These are phyloP conservation scores for Leptographium flavum DNA, from an alignment of 2,329 filamentous ascomycete species.

Conservation along the genomic window DNA sequence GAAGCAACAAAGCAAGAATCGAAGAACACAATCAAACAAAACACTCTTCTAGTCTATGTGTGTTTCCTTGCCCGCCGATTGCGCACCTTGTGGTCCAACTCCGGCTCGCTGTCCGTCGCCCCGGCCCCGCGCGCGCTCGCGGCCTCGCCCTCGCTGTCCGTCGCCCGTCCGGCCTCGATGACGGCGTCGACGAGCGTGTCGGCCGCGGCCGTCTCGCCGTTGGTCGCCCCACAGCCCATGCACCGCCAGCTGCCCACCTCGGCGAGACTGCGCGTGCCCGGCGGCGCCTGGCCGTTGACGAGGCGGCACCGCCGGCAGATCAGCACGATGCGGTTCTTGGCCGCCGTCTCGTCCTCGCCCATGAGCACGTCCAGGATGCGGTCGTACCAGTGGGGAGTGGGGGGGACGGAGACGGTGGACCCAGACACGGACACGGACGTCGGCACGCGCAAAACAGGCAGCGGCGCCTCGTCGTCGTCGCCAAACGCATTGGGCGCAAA, in stretches of 20 bases:
- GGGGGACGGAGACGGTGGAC: not conserved
- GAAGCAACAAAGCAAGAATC: too few species aligned
- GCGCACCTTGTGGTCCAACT: not conserved
- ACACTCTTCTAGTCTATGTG: too few species aligned
- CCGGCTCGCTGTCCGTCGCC: not conserved
- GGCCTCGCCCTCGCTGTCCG: not conserved
- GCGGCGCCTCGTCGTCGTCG: constrained; percentile 8
- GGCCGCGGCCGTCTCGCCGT: constrained; percentile 68
- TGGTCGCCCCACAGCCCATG: constrained; percentile 66
- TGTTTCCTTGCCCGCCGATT: too few species aligned
- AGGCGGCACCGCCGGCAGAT: constrained; percentile 73
- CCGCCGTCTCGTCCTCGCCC: constrained; percentile 84
- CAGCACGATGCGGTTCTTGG: constrained; percentile 80
- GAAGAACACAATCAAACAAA: too few species aligned
- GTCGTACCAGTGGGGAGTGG: constrained; percentile 72
- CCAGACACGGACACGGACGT: not conserved
- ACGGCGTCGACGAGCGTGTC: constrained; percentile 59
- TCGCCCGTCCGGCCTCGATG: constrained; percentile 18
- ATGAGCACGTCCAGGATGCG: constrained; percentile 81
- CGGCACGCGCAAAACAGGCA: too few species aligned
- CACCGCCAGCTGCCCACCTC: constrained; percentile 84
- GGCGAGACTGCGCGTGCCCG: constrained; percentile 60
- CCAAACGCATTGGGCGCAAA: constrained; percentile 62
- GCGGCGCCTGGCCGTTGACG: constrained; percentile 91
- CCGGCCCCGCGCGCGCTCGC: not conserved